A percentile compares a stretch with the other conserved stretches of the same genome.
These are phyloP conservation scores for Kazachstania bromeliacearum DNA, from an alignment of 805 yeast genomes.

Conservation along the genomic window DNA sequence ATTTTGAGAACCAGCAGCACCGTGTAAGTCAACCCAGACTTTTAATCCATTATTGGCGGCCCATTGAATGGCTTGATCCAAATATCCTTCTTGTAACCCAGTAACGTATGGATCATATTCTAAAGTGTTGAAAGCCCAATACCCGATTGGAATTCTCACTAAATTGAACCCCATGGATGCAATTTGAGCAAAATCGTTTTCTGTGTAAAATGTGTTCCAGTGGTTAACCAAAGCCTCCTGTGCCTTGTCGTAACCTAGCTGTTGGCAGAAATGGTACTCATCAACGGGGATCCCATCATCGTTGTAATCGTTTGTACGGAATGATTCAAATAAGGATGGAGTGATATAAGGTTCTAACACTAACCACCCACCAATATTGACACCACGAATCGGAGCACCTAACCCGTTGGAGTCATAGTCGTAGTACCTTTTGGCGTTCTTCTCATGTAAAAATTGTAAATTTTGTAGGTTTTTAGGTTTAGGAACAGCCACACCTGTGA, in stretches of 20 bases:
- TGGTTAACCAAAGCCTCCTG: conserved; percentile 45
- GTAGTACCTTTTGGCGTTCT: conserved; percentile 1
- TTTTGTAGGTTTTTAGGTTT: too few relatives aligned
- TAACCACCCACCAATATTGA: conserved; percentile 85
- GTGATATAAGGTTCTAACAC: conserved; percentile 81
- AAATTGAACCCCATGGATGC: conserved; percentile 60
- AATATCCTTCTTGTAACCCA: conserved; percentile 58
- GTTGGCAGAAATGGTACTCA: conserved; percentile 60
- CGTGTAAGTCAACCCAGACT: conserved; percentile 90
- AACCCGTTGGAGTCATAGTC: conserved; percentile 1
- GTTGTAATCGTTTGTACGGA: conserved; percentile 28
- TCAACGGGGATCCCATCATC: conserved; percentile 57
- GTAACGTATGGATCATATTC: conserved; percentile 71
- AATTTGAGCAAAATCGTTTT: conserved; percentile 57
- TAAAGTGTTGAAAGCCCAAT: conserved; percentile 73
- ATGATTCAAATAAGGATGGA: conserved; percentile 59
- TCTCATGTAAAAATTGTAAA: not conserved
- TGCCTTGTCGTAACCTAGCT: conserved; percentile 55
- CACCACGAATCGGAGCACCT: conserved; percentile 38
- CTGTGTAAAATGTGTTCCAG: conserved; percentile 73
- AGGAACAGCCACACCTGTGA: too few relatives aligned
- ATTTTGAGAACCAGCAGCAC: conserved; percentile 95
- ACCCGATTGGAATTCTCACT: conserved; percentile 87
- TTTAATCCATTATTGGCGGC: conserved; percentile 49
- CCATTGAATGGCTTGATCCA: conserved; percentile 76